These are phyloP conservation scores for Cephalotrichum gorgonifer DNA, from an alignment of 2,329 filamentous ascomycete species.

Conservation along the genomic window DNA sequence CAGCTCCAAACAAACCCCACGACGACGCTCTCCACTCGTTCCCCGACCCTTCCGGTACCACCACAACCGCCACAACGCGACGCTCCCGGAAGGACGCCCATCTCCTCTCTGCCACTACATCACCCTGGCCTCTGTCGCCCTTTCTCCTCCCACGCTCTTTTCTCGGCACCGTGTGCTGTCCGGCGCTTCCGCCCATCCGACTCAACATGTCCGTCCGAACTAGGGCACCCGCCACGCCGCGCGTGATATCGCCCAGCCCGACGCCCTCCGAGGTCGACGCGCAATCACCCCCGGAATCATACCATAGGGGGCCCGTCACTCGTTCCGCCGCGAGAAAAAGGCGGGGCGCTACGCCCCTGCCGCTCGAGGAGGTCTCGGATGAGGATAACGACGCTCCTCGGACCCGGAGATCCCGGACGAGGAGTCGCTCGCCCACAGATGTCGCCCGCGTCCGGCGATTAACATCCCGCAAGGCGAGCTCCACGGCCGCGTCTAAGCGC, in stretches of 20 bases:
- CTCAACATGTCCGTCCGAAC: conserved; percentile 41
- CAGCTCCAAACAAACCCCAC: conserved; percentile 10
- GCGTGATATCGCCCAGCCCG: conserved; percentile 84
- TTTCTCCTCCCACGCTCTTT: conserved; percentile 39
- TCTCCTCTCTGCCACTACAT: conserved; percentile 30
- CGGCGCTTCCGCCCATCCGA: conserved; percentile 50
- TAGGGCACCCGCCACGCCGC: conserved; percentile 65
- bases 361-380: conserved; percentile 48
- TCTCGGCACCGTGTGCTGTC: conserved; percentile 43
- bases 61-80: conserved; percentile 14
- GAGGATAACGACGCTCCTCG: conserved; percentile 37
- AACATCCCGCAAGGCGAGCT: conserved; percentile 34
- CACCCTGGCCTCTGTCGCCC: conserved; percentile 21
- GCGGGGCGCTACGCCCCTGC: conserved; percentile 42
- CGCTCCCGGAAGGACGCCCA: conserved; percentile 40
- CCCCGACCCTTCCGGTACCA: conserved; percentile 9
- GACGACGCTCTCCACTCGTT: conserved; percentile 12
- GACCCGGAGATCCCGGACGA: conserved; percentile 53
- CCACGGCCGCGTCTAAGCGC: conserved; percentile 15
- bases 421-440: conserved; percentile 60
- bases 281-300: conserved; percentile 11
- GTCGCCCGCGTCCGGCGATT: conserved; percentile 41
- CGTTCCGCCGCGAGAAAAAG: conserved; percentile 57
- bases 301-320: conserved; percentile 51
- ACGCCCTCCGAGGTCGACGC: conserved; percentile 53